A percentile compares a stretch with the other conserved stretches of the same genome.
Evolutionary conservation across 1,139 yeast species (phyloP).

Genomic region (Geotrichum bryndzae): DNA sequence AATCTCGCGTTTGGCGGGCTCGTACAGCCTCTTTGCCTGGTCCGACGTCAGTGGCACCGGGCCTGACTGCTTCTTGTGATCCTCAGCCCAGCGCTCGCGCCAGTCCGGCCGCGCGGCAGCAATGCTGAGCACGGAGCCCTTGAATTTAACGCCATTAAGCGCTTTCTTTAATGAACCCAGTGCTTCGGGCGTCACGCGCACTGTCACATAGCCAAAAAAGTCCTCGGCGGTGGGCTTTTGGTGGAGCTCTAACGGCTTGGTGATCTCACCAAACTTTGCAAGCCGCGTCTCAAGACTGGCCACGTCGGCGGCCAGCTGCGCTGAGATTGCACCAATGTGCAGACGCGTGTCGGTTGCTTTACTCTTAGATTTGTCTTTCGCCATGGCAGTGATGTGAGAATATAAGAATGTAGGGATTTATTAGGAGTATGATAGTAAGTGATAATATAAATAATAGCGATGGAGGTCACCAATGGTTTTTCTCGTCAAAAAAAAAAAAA

Average conservation of each 20-base stretch:
- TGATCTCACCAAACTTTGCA: constrained; percentile 45
- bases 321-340: constrained; percentile 67
- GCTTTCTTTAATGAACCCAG: constrained; percentile 48
- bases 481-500: background rate
- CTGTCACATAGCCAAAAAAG: constrained; percentile 61
- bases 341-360: constrained; percentile 37
- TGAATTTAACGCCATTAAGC: constrained; percentile 64
- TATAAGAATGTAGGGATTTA: background rate
- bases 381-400: background rate
- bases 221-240: constrained; percentile 46
- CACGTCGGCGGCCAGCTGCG: constrained; percentile 43
- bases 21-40: constrained; percentile 40
- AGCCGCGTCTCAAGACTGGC: constrained; percentile 45
- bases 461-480: background rate
- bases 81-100: constrained; percentile 43
- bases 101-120: constrained; percentile 45
- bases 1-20: constrained; percentile 39
- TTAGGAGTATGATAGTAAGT: background rate
- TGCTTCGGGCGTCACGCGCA: constrained; percentile 45
- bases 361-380: background rate
- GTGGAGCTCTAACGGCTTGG: constrained; percentile 43
- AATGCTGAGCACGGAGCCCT: constrained; percentile 61
- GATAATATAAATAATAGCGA: background rate
- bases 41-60: constrained; percentile 33
- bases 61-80: constrained; percentile 27